phyloP scores from a whole-genome alignment of 257 asterid species.

The Cinchona pubescens region DNA sequence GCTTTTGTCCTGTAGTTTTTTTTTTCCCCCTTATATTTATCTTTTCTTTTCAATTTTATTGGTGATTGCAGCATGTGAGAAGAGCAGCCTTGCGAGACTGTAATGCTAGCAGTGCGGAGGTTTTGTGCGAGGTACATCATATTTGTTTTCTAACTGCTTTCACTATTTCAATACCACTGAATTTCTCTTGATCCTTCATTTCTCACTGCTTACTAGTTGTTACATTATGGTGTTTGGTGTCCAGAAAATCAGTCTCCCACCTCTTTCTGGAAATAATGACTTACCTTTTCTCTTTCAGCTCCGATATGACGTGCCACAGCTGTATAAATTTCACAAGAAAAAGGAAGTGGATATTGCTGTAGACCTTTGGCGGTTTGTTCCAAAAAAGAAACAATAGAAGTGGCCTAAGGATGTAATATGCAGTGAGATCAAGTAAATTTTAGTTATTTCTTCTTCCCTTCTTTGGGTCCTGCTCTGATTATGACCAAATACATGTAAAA shows the following conservation, averaged over 20 bases:
- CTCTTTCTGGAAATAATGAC: background rate
- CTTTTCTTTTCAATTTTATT: slow-evolving; percentile 11
- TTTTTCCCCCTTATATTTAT: background rate
- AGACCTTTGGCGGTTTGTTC: slow-evolving; percentile 97
- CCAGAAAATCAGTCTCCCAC: background rate
- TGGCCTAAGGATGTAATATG: background rate
- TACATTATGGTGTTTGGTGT: background rate
- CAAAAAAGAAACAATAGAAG: slow-evolving; percentile 25
- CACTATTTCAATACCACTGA: background rate
- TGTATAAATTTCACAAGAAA: slow-evolving; percentile 97
- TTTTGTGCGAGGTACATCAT: slow-evolving; percentile 73
- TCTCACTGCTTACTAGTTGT: background rate
- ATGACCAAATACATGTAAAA: background rate
- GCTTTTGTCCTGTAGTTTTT: background rate
- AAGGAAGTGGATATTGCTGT: slow-evolving; percentile 92
- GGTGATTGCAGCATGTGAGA: slow-evolving; percentile 64
- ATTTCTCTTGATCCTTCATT: background rate
- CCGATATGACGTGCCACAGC: slow-evolving; percentile 78
- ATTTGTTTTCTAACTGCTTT: background rate
- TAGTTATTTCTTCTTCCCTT: background rate
- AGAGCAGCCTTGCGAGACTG: slow-evolving; percentile 77
- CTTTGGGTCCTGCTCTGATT: background rate
- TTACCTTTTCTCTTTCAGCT: slow-evolving; percentile 42
- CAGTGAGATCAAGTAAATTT: background rate
- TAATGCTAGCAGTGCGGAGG: slow-evolving; percentile 78